Evolutionary conservation across 495 filamentous ascomycete genomes (phyloP).

Genomic region (Aspergillus diversus): DNA sequence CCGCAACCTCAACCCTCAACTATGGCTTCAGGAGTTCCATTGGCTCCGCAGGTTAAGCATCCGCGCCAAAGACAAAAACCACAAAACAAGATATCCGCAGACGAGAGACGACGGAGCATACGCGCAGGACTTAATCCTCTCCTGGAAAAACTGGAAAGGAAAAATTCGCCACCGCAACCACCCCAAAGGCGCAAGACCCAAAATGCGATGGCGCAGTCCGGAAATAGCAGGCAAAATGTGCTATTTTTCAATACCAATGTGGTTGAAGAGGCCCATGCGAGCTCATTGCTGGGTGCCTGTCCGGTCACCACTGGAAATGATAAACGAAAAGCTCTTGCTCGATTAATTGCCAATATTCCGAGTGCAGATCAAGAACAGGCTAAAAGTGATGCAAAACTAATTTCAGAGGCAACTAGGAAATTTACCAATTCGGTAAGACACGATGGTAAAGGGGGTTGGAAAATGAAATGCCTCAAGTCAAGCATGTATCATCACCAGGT

Average conservation of each 20-base stretch:
- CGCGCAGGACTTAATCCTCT: slow-evolving; percentile 21
- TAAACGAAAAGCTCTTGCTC: slow-evolving; percentile 27
- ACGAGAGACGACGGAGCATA: slow-evolving; percentile 22
- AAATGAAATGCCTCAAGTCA: slow-evolving; percentile 50
- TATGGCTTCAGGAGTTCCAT: background rate
- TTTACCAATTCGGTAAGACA: slow-evolving; percentile 40
- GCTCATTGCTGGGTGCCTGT: slow-evolving; percentile 9
- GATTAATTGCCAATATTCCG: slow-evolving; percentile 30
- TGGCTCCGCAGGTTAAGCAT: background rate
- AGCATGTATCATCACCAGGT: slow-evolving; percentile 56
- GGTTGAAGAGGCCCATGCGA: slow-evolving; percentile 27
- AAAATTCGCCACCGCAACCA: background rate
- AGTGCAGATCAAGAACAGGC: slow-evolving; percentile 17
- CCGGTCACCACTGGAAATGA: slow-evolving; percentile 15
- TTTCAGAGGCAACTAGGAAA: slow-evolving; percentile 40
- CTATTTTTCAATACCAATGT: slow-evolving; percentile 20
- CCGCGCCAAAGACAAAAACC: background rate
- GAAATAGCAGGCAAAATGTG: background rate
- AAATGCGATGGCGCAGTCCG: background rate
- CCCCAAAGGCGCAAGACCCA: background rate
- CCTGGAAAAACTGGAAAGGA: slow-evolving; percentile 12
- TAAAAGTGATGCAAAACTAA: slow-evolving; percentile 17
- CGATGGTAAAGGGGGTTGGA: slow-evolving; percentile 49
- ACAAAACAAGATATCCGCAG: slow-evolving; percentile 19
- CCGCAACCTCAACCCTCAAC: background rate